Percentiles rank a stretch among this genome's conserved stretches.
Conservation (phyloP, 257 asterid species). For the Solanum etuberosum region DNA sequence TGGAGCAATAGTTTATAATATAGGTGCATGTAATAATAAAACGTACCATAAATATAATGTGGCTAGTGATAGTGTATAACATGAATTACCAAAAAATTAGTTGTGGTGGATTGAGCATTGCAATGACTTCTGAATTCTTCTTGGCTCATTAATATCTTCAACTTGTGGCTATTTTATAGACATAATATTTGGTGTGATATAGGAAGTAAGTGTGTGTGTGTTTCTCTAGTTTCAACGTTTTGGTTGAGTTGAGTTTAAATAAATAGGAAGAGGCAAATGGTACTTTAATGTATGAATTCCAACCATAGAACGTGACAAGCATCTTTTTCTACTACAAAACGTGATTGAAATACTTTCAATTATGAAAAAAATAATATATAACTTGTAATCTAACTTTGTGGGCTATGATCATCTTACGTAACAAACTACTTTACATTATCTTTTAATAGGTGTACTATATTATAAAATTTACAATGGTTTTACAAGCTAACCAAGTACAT, state of each 20-base stretch:
- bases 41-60: not conserved
- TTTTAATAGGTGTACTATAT: not conserved
- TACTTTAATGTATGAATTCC: slow-evolving; percentile 9
- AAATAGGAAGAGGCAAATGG: slow-evolving; percentile 9
- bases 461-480: not conserved
- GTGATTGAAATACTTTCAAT: not conserved
- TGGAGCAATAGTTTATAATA: not conserved
- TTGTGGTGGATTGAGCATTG: not conserved
- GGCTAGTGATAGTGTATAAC: not conserved
- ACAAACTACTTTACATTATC: not conserved
- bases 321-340: slow-evolving; percentile 6
- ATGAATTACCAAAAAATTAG: not conserved
- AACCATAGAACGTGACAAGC: slow-evolving; percentile 45
- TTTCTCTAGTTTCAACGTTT: not conserved
- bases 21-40: not conserved
- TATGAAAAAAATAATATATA: not conserved
- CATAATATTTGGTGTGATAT: not conserved
- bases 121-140: not conserved
- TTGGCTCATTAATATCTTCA: not conserved
- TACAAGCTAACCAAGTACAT: not conserved
- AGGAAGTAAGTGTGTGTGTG: not conserved
- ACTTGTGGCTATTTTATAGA: not conserved
- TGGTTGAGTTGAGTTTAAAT: slow-evolving; percentile 24
- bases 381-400: not conserved
- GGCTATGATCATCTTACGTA: not conserved